A percentile compares a stretch with the other conserved stretches of the same genome.
Evolutionary conservation across 139 green algal genomes (phyloP).

Genomic region (Chlamydomonas sphaeroides): DNA sequence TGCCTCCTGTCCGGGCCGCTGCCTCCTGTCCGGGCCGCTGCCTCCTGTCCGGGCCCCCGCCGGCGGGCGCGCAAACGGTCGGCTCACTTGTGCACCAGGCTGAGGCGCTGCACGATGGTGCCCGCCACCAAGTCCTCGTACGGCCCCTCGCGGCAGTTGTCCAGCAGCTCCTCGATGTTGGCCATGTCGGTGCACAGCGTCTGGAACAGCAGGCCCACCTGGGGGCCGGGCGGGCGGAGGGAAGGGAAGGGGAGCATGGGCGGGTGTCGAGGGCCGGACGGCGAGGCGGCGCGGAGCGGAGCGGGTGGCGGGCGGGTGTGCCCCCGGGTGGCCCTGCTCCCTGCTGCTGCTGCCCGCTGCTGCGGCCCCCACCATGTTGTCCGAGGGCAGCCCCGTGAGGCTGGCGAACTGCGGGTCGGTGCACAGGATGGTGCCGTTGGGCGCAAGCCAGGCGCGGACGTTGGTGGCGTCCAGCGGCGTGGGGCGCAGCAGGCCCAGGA

Average conservation of each 20-base stretch:
- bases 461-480: neutral
- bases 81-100: conserved; percentile 1
- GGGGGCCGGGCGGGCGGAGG: neutral
- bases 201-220: neutral
- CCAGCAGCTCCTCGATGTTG: neutral
- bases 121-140: conserved; percentile 3
- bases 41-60: no score
- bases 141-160: neutral
- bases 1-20: no score
- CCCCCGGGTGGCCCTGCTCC: neutral
- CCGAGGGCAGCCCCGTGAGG: neutral
- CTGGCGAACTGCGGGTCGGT: conserved; percentile 7
- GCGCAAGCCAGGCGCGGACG: neutral
- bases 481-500: conserved; percentile 19
- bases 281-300: no score
- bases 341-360: neutral
- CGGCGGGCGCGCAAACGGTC: no score
- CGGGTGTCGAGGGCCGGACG: no score
- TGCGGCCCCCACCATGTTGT: neutral
- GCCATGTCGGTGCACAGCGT: neutral
- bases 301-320: neutral
- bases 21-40: no score
- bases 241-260: neutral
- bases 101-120: neutral
- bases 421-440: neutral